Base-by-base conservation (phyloP, 2,329 filamentous ascomycete species). In the Coccinonectria pachysandricola region DNA sequence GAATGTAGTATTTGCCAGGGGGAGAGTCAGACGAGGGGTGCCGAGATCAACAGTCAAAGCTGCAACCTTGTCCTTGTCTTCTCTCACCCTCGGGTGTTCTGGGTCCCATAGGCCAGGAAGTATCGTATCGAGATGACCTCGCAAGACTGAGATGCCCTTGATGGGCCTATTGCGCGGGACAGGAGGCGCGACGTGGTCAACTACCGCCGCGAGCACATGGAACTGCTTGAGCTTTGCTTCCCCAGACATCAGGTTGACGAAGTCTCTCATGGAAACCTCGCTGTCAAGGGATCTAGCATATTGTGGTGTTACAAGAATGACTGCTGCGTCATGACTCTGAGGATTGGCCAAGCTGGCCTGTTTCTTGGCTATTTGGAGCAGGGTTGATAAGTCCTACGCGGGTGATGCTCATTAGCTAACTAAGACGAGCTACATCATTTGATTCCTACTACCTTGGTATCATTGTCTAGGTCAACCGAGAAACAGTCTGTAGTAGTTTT, bases 1-100 rank as follows among this genome's bases (percentile, higher is more conserved):
- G 46, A 91, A 91, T 6, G 85, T 58, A 0, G 84, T 92, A 44
- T 85, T 83, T 20, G 83, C 77, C 14, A 91, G 57, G 2, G 82
- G 82, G 2, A 87, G 32, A 5, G 64, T 71, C 28, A 68, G 50
- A 3, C 53, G 48, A 8, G 47, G 44, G 21, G 34, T 42, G 6
- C 54, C 56, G 10, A 63, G 43, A 11, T 52, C 34, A 24, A 68
- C 57, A 0, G 55, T 58, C 6, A 71, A 41, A 10, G 56, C 57
- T 7, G 62, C 50, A 3, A 57, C 52, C 9, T 43, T 43, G 12
- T 62, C 57, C 5, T 39, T 33, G 15, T 55, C 47, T n/a, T 48
- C 40, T 10, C 26, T 36, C 5, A 44, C 36, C 26, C 33, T 44
- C 12, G 46, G 45, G 4, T 42, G 34, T 3, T 41, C 38, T 9